Evolutionary conservation across 192 early-diverging fungal genomes (phyloP), one percentile per base, ranked within the genome.

Genomic region (Podila epicladia): DNA sequence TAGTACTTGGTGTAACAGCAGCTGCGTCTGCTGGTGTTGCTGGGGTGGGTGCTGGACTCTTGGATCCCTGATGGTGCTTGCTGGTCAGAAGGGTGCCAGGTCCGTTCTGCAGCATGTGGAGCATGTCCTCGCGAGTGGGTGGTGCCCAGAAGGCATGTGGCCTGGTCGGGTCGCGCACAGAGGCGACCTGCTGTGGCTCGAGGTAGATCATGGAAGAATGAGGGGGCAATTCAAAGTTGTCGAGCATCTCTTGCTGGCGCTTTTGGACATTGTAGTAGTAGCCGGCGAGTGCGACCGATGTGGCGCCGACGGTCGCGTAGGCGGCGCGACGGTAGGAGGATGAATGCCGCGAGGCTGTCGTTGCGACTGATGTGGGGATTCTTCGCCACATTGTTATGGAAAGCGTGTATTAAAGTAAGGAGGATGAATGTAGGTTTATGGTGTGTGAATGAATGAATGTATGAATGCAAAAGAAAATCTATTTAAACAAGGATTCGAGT

Each of bases 121-220:
- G 50, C 92, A 95, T 92, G 62, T 93, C 91, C 22, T 85, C 74
- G 37, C 94, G 90, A 50, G 89, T 89, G 50, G 94, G 94, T 29
- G 91, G 90, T 6, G 90, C 84, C 93, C 93, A 94, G 83, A 92
- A 91, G 31, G 88, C 88, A 24, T 88, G 88, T n/a, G 90, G 87
- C 37, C 87, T 86, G 4, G 75, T 77, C 9, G 75, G 75, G 28
- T 77, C 75, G 28, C 75, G 64, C 24, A 64, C 20, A 45, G 12
- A 15, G 2, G 41, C 41, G 0, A 64, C 58, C 35, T 77, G 75
- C 32, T 77, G 75, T 24, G 69, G 45, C 55, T 77, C 75, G n/a
- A 77, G 57, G 49, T 71, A 77, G 64, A 71, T 70, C 75, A 77
- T 77, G 29, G 75, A 77, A 37, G 75, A 65, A 51, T 71, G 68